These are phyloP conservation scores for Corchorus olitorius DNA, from an alignment of 345 rosid genomes.

Conservation along the genomic window DNA sequence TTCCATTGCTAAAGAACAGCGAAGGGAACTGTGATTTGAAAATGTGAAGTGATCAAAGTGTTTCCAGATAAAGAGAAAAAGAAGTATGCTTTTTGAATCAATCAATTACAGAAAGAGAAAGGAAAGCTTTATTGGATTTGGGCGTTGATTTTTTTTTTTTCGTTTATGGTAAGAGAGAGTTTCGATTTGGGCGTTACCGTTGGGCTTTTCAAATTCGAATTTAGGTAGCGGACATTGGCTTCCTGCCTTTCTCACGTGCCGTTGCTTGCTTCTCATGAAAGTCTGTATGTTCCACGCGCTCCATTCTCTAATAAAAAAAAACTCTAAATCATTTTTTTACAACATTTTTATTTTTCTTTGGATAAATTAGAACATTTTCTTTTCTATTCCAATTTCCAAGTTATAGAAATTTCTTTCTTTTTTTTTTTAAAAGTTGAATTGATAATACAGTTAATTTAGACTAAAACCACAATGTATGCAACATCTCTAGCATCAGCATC, in stretches of 20 bases:
- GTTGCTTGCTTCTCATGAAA: not conserved
- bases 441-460: no score
- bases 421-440: no score
- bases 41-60: not conserved
- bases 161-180: not conserved
- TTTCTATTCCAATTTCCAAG: no score
- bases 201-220: not conserved
- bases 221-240: not conserved
- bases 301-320: no score
- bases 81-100: constrained; percentile 11
- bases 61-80: not conserved
- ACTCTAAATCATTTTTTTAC: no score
- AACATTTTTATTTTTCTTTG: no score
- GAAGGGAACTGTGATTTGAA: not conserved
- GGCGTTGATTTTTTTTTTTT: not conserved
- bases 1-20: constrained; percentile 29
- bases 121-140: not conserved
- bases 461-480: no score
- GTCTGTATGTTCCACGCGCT: no score
- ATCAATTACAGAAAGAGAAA: not conserved
- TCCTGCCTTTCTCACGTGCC: not conserved
- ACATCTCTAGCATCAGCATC: no score
- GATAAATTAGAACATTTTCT: no score
- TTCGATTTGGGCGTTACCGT: not conserved
- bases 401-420: no score